Evolutionary conservation across 2,329 filamentous ascomycete species (phyloP).

Genomic region (Clarireedia sp.): DNA sequence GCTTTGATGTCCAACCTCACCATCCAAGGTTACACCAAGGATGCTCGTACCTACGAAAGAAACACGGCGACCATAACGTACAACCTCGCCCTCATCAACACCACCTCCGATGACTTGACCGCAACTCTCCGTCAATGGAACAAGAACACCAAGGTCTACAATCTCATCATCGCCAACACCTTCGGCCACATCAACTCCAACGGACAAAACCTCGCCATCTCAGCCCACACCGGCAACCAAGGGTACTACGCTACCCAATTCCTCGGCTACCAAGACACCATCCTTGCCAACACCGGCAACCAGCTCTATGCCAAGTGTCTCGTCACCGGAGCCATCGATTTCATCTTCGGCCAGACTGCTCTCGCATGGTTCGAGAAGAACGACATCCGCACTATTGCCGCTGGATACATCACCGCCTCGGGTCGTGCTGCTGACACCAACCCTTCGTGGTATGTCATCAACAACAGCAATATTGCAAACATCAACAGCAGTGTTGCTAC

Average conservation of each 20-base stretch:
- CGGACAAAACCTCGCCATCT: conserved; percentile 47
- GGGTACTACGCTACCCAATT: conserved; percentile 51
- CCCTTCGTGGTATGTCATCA: conserved; percentile 46
- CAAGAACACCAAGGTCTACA: conserved; percentile 48
- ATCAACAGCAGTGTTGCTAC: conserved; percentile 33
- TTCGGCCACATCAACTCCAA: conserved; percentile 25
- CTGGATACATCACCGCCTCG: conserved; percentile 39
- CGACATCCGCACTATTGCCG: conserved; percentile 36
- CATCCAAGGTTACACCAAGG: conserved; percentile 45
- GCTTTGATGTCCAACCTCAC: conserved; percentile 39
- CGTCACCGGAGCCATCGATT: conserved; percentile 51
- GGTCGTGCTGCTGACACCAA: conserved; percentile 33
- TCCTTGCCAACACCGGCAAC: conserved; percentile 41
- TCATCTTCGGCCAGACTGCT: conserved; percentile 48
- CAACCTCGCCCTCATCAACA: conserved; percentile 33
- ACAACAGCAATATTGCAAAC: conserved; percentile 40
- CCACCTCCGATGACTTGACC: conserved; percentile 35
- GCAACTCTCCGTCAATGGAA: conserved; percentile 27
- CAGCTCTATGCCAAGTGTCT: conserved; percentile 48
- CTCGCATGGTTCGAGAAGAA: conserved; percentile 42
- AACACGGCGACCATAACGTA: conserved; percentile 43
- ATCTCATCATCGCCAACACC: conserved; percentile 41
- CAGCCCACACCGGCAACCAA: conserved; percentile 42
- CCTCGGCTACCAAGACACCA: conserved; percentile 49
- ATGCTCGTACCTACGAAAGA: conserved; percentile 36